phyloP scores from a whole-genome alignment of 345 rosid genomes.

The Sisymbrium altissimum region DNA sequence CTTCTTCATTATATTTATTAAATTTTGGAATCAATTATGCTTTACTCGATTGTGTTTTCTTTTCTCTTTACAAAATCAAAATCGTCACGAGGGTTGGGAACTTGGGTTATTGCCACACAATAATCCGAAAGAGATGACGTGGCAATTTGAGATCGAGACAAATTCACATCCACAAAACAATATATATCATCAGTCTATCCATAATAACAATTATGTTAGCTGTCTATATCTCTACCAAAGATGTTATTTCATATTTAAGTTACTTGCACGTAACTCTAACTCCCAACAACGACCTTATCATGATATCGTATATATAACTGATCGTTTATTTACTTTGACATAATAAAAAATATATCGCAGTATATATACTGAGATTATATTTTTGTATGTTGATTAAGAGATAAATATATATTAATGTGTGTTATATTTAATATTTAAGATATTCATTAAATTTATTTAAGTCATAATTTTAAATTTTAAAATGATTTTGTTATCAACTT shows the following conservation, averaged over 20 bases:
- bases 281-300: slow-evolving; percentile 15
- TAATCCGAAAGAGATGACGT: slow-evolving; percentile 6
- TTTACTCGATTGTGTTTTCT: not conserved
- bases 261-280: slow-evolving; percentile 33
- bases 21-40: not conserved
- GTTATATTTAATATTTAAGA: too few species aligned
- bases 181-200: not conserved
- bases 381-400: too few species aligned
- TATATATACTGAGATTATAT: not conserved
- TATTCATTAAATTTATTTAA: too few species aligned
- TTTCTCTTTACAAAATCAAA: not conserved
- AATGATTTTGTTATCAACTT: too few species aligned
- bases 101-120: slow-evolving; percentile 18
- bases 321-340: not conserved
- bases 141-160: slow-evolving; percentile 1
- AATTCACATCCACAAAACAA: slow-evolving; percentile 27
- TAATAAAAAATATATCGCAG: not conserved
- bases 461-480: too few species aligned
- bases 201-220: slow-evolving; percentile 8
- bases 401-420: too few species aligned
- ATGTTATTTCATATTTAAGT: slow-evolving; percentile 15
- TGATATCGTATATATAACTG: not conserved
- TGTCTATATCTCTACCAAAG: slow-evolving; percentile 21
- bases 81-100: slow-evolving; percentile 14
- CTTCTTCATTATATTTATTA: not conserved